These are phyloP conservation scores for Tranzscheliella williamsii DNA, from an alignment of 1,284 basidiomycete genomes.

Conservation along the genomic window DNA sequence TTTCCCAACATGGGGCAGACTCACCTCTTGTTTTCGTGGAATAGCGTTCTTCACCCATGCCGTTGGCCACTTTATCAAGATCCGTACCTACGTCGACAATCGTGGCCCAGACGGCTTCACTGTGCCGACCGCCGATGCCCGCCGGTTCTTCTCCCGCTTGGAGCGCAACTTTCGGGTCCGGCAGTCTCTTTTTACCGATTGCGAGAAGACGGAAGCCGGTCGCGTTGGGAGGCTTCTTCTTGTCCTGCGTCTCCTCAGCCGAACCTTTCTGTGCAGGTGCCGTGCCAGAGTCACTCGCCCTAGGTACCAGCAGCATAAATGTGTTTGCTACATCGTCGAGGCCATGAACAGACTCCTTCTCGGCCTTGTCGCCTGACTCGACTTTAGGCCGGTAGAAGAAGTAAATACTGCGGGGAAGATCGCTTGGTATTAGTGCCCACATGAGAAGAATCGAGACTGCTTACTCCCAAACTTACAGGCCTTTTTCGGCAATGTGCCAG, in stretches of 20 bases:
- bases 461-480: constrained; percentile 19
- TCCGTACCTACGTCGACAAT: constrained; percentile 40
- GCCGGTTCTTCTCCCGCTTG: constrained; percentile 32
- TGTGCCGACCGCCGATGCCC: constrained; percentile 42
- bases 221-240: constrained; percentile 24
- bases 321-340: constrained; percentile 41
- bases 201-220: constrained; percentile 39
- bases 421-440: no score
- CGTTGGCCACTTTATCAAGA: constrained; percentile 9
- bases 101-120: constrained; percentile 45
- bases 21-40: constrained; percentile 41
- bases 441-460: no score
- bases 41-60: constrained; percentile 31
- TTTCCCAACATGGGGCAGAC: neutral
- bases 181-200: constrained; percentile 46
- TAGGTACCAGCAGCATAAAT: constrained; percentile 35
- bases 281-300: constrained; percentile 31
- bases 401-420: constrained; percentile 16
- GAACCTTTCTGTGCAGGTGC: constrained; percentile 11
- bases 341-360: constrained; percentile 12
- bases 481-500: constrained; percentile 30
- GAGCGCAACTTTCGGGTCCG: constrained; percentile 38
- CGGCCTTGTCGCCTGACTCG: constrained; percentile 22
- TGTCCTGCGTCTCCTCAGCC: constrained; percentile 17
- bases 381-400: constrained; percentile 52